Evolutionary conservation across 1,284 basidiomycete genomes (phyloP).

Genomic region (Marasmius tenuissimus): DNA sequence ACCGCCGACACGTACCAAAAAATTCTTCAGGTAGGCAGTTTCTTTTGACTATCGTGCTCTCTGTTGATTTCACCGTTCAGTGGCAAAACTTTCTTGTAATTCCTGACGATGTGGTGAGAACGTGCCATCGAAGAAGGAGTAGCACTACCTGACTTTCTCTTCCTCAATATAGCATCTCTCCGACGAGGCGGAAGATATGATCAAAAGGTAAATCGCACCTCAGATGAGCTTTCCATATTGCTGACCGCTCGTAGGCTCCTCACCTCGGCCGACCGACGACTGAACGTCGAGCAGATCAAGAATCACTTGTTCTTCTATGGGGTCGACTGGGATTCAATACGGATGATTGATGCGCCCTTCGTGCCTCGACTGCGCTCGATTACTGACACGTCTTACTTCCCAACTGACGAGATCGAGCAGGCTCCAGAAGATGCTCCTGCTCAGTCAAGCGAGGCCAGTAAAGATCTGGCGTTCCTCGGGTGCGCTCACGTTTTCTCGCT

Average conservation of each 20-base stretch:
- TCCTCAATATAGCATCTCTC: constrained; percentile 61
- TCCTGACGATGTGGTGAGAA: constrained; percentile 80
- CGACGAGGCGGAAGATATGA: constrained; percentile 90
- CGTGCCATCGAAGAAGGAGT: neutral
- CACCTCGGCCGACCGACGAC: constrained; percentile 80
- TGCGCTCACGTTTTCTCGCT: constrained; percentile 38
- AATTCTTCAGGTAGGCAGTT: constrained; percentile 61
- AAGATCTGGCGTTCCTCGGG: constrained; percentile 93
- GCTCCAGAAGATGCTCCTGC: constrained; percentile 65
- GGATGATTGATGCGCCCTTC: constrained; percentile 93
- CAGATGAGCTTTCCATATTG: neutral
- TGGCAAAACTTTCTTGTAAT: constrained; percentile 89
- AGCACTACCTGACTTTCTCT: neutral
- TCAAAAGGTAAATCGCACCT: constrained; percentile 59
- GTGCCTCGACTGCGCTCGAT: constrained; percentile 90
- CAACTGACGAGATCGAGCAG: constrained; percentile 94
- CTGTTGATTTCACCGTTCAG: constrained; percentile 38
- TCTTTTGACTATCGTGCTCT: neutral
- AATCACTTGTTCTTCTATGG: constrained; percentile 96
- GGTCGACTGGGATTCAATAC: constrained; percentile 90
- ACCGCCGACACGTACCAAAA: constrained; percentile 99
- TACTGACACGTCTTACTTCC: constrained; percentile 97
- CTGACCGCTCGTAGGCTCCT: constrained; percentile 56
- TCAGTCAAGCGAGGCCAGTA: constrained; percentile 62
- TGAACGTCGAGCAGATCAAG: constrained; percentile 89